phyloP scores from a whole-genome alignment of 177 flowering plant species.

The Tripterygium wilfordii region DNA sequence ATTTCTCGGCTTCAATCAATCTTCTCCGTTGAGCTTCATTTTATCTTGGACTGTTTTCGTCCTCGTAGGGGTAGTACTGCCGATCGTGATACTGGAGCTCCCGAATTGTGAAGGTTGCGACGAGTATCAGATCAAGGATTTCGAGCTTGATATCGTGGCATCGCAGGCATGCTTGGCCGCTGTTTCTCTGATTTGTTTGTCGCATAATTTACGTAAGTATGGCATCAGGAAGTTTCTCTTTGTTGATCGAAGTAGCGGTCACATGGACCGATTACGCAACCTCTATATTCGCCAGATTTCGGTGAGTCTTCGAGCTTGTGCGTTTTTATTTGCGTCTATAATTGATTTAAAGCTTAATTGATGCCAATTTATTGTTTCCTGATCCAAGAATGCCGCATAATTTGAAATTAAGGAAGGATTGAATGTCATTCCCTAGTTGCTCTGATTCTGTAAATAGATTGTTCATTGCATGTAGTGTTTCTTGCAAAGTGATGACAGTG shows the following conservation, averaged over 20 bases:
- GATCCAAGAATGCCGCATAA: too few relatives aligned
- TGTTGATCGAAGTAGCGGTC: slow-evolving; percentile 66
- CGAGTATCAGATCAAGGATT: slow-evolving; percentile 44
- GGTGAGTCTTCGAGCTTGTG: slow-evolving; percentile 28
- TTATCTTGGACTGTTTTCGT: slow-evolving; percentile 60
- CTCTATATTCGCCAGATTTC: slow-evolving; percentile 55
- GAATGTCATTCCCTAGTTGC: too few relatives aligned
- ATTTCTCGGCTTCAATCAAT: slow-evolving; percentile 63
- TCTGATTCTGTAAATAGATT: too few relatives aligned
- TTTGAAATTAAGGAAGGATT: too few relatives aligned
- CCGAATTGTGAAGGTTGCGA: slow-evolving; percentile 38
- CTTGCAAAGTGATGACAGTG: too few relatives aligned
- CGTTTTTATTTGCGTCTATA: background rate
- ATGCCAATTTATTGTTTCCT: too few relatives aligned
- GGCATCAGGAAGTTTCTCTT: slow-evolving; percentile 77
- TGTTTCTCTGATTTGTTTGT: slow-evolving; percentile 60
- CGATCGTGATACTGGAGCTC: slow-evolving; percentile 39
- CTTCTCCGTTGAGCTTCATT: slow-evolving; percentile 19
- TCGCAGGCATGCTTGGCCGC: slow-evolving; percentile 69
- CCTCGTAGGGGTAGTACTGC: slow-evolving; percentile 46
- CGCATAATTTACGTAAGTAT: slow-evolving; percentile 65
- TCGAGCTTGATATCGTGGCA: slow-evolving; percentile 65
- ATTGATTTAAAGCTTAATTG: too few relatives aligned
- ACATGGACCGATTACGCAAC: slow-evolving; percentile 32
- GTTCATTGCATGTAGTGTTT: too few relatives aligned